These are phyloP conservation scores for Postia placenta DNA, from an alignment of 768 basidiomycete genomes.

Conservation along the genomic window DNA sequence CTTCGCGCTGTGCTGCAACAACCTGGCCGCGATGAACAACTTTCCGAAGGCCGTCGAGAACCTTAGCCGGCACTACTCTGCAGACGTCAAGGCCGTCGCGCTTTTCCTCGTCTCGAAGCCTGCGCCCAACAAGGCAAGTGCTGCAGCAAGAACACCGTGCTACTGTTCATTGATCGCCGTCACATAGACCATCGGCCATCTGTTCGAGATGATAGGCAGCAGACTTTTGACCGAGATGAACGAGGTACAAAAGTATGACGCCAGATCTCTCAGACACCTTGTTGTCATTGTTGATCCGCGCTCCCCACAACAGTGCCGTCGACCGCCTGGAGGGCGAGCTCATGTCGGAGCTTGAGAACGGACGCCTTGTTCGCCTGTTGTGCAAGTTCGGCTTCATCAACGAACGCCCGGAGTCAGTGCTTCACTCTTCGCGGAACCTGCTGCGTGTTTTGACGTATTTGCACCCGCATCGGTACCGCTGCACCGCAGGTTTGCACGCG, in stretches of 20 bases:
- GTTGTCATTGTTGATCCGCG: background rate
- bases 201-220: constrained; percentile 74
- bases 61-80: constrained; percentile 67
- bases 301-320: constrained; percentile 44
- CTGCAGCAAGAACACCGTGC: too few relatives aligned
- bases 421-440: background rate
- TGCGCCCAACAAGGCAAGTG: constrained; percentile 51
- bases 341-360: constrained; percentile 89
- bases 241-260: constrained; percentile 69
- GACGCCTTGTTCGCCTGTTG: constrained; percentile 79
- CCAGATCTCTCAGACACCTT: background rate
- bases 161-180: background rate
- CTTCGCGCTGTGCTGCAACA: constrained; percentile 72
- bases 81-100: constrained; percentile 77
- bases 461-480: too few relatives aligned
- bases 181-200: constrained; percentile 64
- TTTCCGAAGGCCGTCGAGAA: constrained; percentile 69
- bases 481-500: constrained; percentile 37
- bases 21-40: constrained; percentile 50
- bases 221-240: constrained; percentile 76
- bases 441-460: background rate
- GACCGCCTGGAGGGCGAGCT: constrained; percentile 84
- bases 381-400: constrained; percentile 98
- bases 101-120: constrained; percentile 75
- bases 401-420: constrained; percentile 91